Percentiles rank a stretch among this genome's conserved stretches.
These are phyloP conservation scores for Pseudovirgaria hyperparasitica DNA, from an alignment of 2,329 filamentous ascomycete genomes.

Conservation along the genomic window DNA sequence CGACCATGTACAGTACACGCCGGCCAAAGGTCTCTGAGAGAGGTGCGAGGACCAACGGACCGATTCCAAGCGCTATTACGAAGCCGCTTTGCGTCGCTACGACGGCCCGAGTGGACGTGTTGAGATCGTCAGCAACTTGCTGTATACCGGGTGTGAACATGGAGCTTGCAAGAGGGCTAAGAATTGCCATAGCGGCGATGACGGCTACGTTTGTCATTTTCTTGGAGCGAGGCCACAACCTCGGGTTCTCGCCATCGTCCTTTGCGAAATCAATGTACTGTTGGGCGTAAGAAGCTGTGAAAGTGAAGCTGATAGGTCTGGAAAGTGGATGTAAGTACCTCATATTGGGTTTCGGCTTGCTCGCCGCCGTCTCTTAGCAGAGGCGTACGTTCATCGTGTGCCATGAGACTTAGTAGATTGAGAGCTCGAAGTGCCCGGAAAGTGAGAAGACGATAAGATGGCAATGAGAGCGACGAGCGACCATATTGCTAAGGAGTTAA, in stretches of 20 bases:
- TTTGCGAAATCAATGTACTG: conserved; percentile 21
- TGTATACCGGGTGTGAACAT: conserved; percentile 41
- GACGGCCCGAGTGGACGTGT: conserved; percentile 28
- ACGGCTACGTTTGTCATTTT: conserved; percentile 38
- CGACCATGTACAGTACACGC: conserved; percentile 30
- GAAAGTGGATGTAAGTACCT: conserved; percentile 2
- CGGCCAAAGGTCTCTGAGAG: conserved; percentile 35
- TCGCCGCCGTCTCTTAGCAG: conserved; percentile 22
- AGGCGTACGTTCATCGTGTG: conserved; percentile 24
- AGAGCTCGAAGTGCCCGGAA: too few species aligned
- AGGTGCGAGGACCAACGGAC: conserved; percentile 34
- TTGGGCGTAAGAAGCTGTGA: conserved; percentile 2
- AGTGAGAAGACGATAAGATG: too few species aligned
- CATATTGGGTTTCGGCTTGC: conserved; percentile 22
- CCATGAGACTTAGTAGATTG: too few species aligned
- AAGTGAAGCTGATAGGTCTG: conserved; percentile 8
- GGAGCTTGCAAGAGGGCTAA: conserved; percentile 34
- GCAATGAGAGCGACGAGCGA: too few species aligned
- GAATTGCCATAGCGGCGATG: conserved; percentile 38
- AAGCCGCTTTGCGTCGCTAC: conserved; percentile 39
- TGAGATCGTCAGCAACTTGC: conserved; percentile 35
- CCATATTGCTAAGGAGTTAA: too few species aligned
- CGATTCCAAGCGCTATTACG: conserved; percentile 36
- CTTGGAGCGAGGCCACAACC: conserved; percentile 30
- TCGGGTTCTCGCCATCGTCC: conserved; percentile 30